phyloP scores from a whole-genome alignment of 2,329 filamentous ascomycete species.

The Penicillium frequentans region DNA sequence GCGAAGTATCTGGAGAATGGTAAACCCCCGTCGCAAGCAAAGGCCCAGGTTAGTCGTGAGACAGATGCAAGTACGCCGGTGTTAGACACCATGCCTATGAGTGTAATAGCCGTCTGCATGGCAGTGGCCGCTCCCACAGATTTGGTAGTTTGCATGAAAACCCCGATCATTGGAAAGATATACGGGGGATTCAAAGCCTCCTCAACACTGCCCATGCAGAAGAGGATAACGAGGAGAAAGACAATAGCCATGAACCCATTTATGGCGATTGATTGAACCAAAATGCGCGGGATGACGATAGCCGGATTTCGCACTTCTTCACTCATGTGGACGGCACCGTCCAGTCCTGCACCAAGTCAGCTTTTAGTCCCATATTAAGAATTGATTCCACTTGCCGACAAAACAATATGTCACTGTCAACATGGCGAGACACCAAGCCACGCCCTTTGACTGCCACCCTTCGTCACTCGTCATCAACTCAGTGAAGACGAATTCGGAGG shows the following conservation, averaged over 20 bases:
- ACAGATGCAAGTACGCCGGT: conserved; percentile 43
- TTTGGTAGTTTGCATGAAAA: conserved; percentile 42
- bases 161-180: conserved; percentile 45
- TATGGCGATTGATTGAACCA: conserved; percentile 46
- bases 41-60: conserved; percentile 52
- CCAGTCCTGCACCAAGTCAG: conserved; percentile 38
- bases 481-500: conserved; percentile 44
- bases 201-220: conserved; percentile 45
- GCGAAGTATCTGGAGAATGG: conserved; percentile 29
- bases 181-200: conserved; percentile 23
- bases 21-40: conserved; percentile 50
- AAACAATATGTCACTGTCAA: conserved; percentile 31
- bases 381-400: conserved; percentile 17
- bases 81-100: conserved; percentile 41
- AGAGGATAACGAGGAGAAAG: conserved; percentile 45
- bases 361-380: background rate
- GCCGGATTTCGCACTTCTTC: conserved; percentile 48
- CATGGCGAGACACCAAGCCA: conserved; percentile 49
- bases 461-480: conserved; percentile 46
- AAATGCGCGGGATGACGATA: conserved; percentile 47
- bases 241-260: conserved; percentile 45
- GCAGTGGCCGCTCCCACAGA: conserved; percentile 44
- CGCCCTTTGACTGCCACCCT: conserved; percentile 44
- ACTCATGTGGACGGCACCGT: conserved; percentile 51
- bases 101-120: conserved; percentile 40